These are phyloP conservation scores for Nicotiana otophora DNA, from an alignment of 257 asterid genomes.

Conservation along the genomic window DNA sequence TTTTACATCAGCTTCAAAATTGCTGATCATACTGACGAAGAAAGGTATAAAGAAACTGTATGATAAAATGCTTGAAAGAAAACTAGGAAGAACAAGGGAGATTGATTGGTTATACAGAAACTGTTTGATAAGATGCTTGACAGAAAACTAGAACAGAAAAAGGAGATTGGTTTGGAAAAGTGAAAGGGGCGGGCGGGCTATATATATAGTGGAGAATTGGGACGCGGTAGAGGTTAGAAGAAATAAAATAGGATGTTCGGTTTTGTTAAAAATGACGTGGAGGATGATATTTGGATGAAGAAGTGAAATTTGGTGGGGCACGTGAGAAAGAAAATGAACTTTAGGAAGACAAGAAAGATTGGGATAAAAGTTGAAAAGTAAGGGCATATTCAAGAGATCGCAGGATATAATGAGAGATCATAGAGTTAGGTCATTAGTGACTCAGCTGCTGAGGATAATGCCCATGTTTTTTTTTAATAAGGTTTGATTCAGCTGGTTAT, in stretches of 20 bases:
- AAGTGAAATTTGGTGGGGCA: slow-evolving; percentile 16
- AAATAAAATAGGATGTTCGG: background rate
- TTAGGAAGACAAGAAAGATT: too few species aligned
- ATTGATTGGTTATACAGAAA: background rate
- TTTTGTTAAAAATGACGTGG: slow-evolving; percentile 16
- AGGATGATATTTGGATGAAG: slow-evolving; percentile 19
- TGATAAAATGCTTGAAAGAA: slow-evolving; percentile 9
- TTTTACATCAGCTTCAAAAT: slow-evolving; percentile 70
- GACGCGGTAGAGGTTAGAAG: background rate
- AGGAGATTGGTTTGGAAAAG: slow-evolving; percentile 6
- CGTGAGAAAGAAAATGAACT: background rate
- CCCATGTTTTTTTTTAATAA: background rate
- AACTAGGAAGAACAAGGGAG: background rate
- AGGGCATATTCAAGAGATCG: slow-evolving; percentile 8
- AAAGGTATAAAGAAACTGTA: background rate
- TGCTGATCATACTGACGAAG: slow-evolving; percentile 43
- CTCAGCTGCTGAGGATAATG: slow-evolving; percentile 25
- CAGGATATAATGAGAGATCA: background rate
- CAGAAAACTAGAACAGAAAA: background rate
- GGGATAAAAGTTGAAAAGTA: background rate
- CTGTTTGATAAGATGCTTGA: background rate
- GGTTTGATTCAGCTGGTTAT: too few species aligned
- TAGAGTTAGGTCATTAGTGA: slow-evolving; percentile 25
- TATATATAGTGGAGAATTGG: slow-evolving; percentile 16
- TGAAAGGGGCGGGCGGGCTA: slow-evolving; percentile 2